Percentiles rank a stretch among this genome's conserved stretches.
Evolutionary conservation across 352 stramenopile genomes (phyloP).

Genomic region (Globisporangium paddicum): DNA sequence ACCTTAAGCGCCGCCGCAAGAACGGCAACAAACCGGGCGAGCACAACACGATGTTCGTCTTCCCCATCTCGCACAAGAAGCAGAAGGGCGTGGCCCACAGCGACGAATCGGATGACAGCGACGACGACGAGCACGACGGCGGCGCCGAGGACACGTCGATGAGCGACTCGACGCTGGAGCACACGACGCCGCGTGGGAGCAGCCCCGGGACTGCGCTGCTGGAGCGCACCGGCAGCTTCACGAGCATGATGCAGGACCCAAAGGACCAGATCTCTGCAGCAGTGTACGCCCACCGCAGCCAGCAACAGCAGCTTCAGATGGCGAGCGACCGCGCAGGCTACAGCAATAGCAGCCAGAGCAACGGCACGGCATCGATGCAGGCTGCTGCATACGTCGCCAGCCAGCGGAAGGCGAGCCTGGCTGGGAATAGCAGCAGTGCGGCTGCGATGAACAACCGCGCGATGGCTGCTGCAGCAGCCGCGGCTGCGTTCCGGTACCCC

Average conservation of each 20-base stretch:
- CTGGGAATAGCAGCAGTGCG: slow-evolving; percentile 6
- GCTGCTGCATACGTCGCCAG: slow-evolving; percentile 8
- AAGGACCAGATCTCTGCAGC: slow-evolving; percentile 8
- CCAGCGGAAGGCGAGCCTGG: slow-evolving; percentile 12
- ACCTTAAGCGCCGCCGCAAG: slow-evolving; percentile 45
- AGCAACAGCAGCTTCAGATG: slow-evolving; percentile 12
- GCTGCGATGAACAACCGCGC: slow-evolving; percentile 11
- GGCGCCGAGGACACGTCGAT: slow-evolving; percentile 10
- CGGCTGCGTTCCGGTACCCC: slow-evolving; percentile 33
- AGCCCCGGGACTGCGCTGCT: not conserved
- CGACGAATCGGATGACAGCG: slow-evolving; percentile 29
- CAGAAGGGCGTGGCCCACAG: slow-evolving; percentile 24
- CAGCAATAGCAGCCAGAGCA: not conserved
- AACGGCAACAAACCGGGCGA: slow-evolving; percentile 36
- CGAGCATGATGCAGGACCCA: slow-evolving; percentile 14
- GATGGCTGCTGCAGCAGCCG: slow-evolving; percentile 23
- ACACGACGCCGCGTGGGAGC: slow-evolving; percentile 14
- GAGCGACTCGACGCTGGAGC: slow-evolving; percentile 16
- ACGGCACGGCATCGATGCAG: slow-evolving; percentile 2
- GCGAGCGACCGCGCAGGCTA: slow-evolving; percentile 12
- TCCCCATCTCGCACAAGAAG: slow-evolving; percentile 62
- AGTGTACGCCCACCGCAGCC: slow-evolving; percentile 9
- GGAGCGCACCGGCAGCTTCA: slow-evolving; percentile 13
- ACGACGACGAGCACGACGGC: slow-evolving; percentile 17
- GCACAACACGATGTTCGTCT: slow-evolving; percentile 74